Conservation (phyloP, 805 yeast genomes). For the Zygosaccharomyces siamensis region DNA sequence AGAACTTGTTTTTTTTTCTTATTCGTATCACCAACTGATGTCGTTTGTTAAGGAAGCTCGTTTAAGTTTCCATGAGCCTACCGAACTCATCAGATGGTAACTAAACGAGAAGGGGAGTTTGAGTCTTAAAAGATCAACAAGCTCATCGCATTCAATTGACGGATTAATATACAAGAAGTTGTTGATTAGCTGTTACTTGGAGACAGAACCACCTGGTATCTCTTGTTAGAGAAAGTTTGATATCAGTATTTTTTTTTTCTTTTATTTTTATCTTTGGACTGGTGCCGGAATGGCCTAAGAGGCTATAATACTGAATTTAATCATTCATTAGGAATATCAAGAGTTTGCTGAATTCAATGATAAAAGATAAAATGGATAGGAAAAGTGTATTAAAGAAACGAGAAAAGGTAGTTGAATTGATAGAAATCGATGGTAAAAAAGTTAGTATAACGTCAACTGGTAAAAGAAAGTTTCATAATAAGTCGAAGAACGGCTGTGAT, state of each 20-base stretch:
- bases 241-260: not conserved
- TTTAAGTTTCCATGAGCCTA: not conserved
- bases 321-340: not conserved
- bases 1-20: not conserved
- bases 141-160: conserved; percentile 7
- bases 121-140: conserved; percentile 7
- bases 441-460: conserved; percentile 48
- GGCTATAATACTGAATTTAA: conserved; percentile 1
- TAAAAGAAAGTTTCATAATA: conserved; percentile 83
- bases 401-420: conserved; percentile 31
- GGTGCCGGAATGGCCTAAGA: conserved; percentile 5
- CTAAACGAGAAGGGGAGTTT: conserved; percentile 11
- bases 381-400: conserved; percentile 14
- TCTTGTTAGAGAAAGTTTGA: not conserved
- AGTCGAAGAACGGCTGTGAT: conserved; percentile 82
- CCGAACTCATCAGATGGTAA: conserved; percentile 9
- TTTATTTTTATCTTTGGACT: not conserved
- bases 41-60: not conserved
- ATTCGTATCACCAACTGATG: conserved; percentile 3
- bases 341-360: not conserved
- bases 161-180: conserved; percentile 1
- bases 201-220: too few species aligned
- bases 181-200: not conserved
- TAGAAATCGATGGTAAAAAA: conserved; percentile 39
- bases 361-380: conserved; percentile 8